A percentile compares a stretch with the other conserved stretches of the same genome.
Evolutionary conservation across 345 rosid genomes (phyloP).

Genomic region (Populus ilicifolia): DNA sequence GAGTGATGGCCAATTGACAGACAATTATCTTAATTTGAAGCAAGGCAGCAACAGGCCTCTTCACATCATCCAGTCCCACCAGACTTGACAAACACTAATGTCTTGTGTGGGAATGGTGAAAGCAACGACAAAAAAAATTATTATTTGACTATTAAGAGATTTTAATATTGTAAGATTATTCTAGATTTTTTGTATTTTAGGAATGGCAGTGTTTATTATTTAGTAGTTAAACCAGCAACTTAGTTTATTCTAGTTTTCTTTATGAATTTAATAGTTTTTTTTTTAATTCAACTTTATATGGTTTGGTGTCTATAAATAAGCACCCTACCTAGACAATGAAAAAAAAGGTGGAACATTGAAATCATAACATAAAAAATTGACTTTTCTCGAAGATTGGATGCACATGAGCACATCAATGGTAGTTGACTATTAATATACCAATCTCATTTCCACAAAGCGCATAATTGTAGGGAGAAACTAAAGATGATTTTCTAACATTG

Average conservation of each 20-base stretch:
- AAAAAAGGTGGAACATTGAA: neutral
- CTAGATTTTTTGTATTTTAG: neutral
- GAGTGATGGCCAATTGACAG: neutral
- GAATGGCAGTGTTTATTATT: neutral
- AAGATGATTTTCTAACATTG: neutral
- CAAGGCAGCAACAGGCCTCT: neutral
- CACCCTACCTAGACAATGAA: neutral
- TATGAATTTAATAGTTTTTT: neutral
- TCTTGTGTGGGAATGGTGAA: neutral
- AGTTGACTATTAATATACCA: constrained; percentile 7
- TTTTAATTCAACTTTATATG: neutral
- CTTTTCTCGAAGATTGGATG: neutral
- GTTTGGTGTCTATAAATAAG: neutral
- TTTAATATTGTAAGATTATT: neutral
- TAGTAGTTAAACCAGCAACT: neutral
- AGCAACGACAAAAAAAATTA: neutral
- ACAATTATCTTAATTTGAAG: neutral
- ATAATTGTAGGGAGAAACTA: neutral
- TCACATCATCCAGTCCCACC: constrained; percentile 8
- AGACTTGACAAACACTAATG: neutral
- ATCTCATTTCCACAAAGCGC: neutral
- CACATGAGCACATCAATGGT: neutral
- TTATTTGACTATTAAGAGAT: neutral
- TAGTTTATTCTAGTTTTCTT: neutral
- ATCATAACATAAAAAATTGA: neutral